A percentile compares a stretch with the other conserved stretches of the same genome.
These are phyloP conservation scores for Fusarium decemcellulare DNA, from an alignment of 2,329 filamentous ascomycete genomes.

Conservation along the genomic window DNA sequence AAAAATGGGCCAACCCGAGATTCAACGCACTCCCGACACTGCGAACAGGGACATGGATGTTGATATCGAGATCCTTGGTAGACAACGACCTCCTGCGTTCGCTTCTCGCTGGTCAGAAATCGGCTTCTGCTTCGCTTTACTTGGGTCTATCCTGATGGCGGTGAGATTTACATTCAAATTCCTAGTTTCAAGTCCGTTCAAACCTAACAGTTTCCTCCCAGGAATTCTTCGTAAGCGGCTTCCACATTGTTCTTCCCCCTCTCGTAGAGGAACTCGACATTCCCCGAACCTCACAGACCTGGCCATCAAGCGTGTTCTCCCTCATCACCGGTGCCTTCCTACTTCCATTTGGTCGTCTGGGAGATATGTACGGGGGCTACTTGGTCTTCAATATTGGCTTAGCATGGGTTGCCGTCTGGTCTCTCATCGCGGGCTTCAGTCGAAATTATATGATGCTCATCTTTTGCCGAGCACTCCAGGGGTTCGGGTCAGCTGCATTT, in stretches of 20 bases:
- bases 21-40: neutral
- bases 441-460: conserved; percentile 78
- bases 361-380: conserved; percentile 75
- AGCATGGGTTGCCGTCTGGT: conserved; percentile 78
- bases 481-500: conserved; percentile 80
- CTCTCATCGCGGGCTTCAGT: conserved; percentile 78
- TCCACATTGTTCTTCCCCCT: conserved; percentile 71
- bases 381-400: conserved; percentile 72
- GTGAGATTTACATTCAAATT: conserved; percentile 27
- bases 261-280: conserved; percentile 75
- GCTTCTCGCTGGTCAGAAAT: conserved; percentile 43
- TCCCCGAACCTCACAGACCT: conserved; percentile 72
- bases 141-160: conserved; percentile 45
- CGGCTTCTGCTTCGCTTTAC: conserved; percentile 41
- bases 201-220: conserved; percentile 13
- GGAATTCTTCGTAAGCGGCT: conserved; percentile 48
- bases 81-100: conserved; percentile 43
- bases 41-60: neutral
- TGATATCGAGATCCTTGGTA: conserved; percentile 45
- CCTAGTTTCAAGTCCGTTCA: too few species aligned
- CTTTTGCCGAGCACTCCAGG: conserved; percentile 80
- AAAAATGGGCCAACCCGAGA: neutral
- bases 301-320: conserved; percentile 75
- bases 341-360: conserved; percentile 73
- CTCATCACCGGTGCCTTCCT: conserved; percentile 70